phyloP scores from a whole-genome alignment of 2,329 filamentous ascomycete species.

The Sarocladium brachiariae region DNA sequence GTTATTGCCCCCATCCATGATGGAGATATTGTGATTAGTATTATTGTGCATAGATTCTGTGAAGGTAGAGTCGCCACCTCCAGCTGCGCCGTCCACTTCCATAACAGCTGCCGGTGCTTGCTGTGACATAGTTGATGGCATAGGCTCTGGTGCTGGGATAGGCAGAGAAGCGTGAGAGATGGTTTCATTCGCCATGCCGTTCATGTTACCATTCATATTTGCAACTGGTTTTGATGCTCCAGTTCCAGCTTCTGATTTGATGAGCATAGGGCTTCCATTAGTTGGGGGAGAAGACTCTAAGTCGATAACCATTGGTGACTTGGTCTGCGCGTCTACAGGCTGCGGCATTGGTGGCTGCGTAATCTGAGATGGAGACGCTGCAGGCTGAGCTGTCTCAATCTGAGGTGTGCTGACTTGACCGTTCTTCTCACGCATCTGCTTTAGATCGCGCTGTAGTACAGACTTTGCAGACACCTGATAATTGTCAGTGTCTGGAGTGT shows the following conservation, averaged over 20 bases:
- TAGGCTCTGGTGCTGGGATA: conserved; percentile 8
- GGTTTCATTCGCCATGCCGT: conserved; percentile 6
- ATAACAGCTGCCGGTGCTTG: background rate
- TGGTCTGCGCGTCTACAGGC: conserved; percentile 28
- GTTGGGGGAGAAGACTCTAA: conserved; percentile 26
- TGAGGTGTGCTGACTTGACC: conserved; percentile 14
- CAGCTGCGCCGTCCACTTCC: conserved; percentile 19
- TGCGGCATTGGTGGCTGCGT: conserved; percentile 13
- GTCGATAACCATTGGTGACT: conserved; percentile 29
- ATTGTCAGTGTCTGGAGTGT: background rate
- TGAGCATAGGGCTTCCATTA: background rate
- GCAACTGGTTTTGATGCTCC: conserved; percentile 11
- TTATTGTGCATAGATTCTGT: background rate
- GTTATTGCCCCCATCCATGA: conserved; percentile 18
- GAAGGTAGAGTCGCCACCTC: background rate
- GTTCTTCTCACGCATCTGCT: conserved; percentile 26
- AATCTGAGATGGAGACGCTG: conserved; percentile 17
- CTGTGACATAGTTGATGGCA: conserved; percentile 19
- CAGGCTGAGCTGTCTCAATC: conserved; percentile 9
- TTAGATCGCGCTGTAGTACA: conserved; percentile 47
- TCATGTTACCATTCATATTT: conserved; percentile 14
- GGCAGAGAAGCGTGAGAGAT: background rate
- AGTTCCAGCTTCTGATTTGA: conserved; percentile 11
- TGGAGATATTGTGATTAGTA: background rate
- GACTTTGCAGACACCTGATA: conserved; percentile 40